Conservation (phyloP, 345 rosid species). For the Populus pruinosa region DNA sequence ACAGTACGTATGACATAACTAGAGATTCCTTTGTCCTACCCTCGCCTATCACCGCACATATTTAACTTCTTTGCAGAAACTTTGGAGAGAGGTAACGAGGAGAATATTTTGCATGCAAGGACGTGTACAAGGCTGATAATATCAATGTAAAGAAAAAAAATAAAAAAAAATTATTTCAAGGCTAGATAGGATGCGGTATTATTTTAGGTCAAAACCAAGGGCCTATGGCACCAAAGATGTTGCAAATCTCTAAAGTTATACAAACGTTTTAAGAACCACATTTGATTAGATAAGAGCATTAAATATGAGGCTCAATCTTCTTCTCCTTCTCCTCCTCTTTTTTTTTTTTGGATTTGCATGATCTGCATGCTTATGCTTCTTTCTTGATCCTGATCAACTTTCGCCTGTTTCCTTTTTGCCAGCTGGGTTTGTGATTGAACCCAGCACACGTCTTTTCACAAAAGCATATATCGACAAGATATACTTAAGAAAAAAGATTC, state of each 20-base stretch:
- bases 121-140: no score
- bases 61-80: neutral
- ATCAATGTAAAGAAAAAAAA: neutral
- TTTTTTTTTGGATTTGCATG: slow-evolving; percentile 12
- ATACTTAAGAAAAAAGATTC: slow-evolving; percentile 3
- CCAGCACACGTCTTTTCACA: slow-evolving; percentile 28
- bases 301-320: neutral
- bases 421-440: slow-evolving; percentile 21
- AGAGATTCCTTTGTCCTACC: slow-evolving; percentile 31
- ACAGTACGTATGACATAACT: neutral
- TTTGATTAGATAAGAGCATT: slow-evolving; percentile 5
- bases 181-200: neutral
- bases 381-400: neutral
- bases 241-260: neutral
- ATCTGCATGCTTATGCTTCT: slow-evolving; percentile 14
- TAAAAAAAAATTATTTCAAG: no score
- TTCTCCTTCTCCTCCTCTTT: neutral
- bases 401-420: slow-evolving; percentile 7
- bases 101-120: no score
- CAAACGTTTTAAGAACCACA: neutral
- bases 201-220: slow-evolving; percentile 12
- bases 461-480: slow-evolving; percentile 6
- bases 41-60: slow-evolving; percentile 15
- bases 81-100: neutral
- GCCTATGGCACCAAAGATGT: slow-evolving; percentile 1